Percentiles rank a stretch among this genome's conserved stretches.
These are phyloP conservation scores for Sordariomycetes sp. DNA, from an alignment of 2,329 filamentous ascomycete species.

Conservation along the genomic window DNA sequence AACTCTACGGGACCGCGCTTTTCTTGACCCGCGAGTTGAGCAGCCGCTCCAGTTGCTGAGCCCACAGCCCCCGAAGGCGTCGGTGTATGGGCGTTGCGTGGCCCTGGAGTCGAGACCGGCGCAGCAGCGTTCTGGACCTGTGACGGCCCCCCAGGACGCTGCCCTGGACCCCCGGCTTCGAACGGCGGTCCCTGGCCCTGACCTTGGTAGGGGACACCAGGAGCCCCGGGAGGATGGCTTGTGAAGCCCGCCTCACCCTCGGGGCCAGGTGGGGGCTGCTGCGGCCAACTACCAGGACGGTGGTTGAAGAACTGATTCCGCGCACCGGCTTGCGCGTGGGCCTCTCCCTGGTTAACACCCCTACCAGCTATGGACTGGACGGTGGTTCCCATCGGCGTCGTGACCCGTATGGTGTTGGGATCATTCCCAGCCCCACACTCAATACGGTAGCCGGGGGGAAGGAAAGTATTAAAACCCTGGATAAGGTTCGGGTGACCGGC, in stretches of 20 bases:
- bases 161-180: slow-evolving; percentile 15
- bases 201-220: slow-evolving; percentile 23
- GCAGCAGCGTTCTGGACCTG: slow-evolving; percentile 1
- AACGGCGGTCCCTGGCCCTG: slow-evolving; percentile 6
- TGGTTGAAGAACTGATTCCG: slow-evolving; percentile 28
- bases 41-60: slow-evolving; percentile 15
- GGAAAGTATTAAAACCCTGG: slow-evolving; percentile 95
- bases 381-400: slow-evolving; percentile 94
- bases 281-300: slow-evolving; percentile 36
- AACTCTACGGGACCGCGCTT: slow-evolving; percentile 94
- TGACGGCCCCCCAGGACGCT: slow-evolving; percentile 7
- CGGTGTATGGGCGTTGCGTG: slow-evolving; percentile 44
- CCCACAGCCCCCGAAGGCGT: slow-evolving; percentile 50
- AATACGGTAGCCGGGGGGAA: slow-evolving; percentile 90
- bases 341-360: slow-evolving; percentile 28
- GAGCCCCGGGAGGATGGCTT: slow-evolving; percentile 35
- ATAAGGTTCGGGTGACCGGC: slow-evolving; percentile 91
- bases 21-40: slow-evolving; percentile 53
- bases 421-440: slow-evolving; percentile 91
- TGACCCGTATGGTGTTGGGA: slow-evolving; percentile 90
- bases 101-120: slow-evolving; percentile 16
- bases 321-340: slow-evolving; percentile 11
- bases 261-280: slow-evolving; percentile 37
- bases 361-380: slow-evolving; percentile 68
- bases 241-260: background rate